phyloP scores from a whole-genome alignment of 2,329 filamentous ascomycete species.

The Botrytis deweyae region DNA sequence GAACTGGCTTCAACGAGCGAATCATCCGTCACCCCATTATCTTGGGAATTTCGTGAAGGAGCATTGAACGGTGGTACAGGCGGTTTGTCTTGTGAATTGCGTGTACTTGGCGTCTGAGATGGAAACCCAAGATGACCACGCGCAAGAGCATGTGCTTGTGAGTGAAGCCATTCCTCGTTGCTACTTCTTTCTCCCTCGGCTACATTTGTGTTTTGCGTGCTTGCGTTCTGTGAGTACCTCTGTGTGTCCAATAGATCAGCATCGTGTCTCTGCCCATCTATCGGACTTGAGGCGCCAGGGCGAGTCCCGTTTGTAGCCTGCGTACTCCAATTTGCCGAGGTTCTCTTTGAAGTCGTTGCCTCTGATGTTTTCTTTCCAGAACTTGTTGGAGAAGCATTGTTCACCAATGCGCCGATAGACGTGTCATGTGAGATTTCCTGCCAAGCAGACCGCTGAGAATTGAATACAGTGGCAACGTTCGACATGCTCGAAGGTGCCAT shows the following conservation, averaged over 20 bases:
- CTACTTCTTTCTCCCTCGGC: conserved; percentile 44
- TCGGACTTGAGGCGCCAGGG: conserved; percentile 35
- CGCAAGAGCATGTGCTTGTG: conserved; percentile 54
- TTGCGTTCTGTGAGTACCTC: conserved; percentile 31
- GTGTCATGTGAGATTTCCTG: conserved; percentile 58
- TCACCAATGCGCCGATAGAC: conserved; percentile 61
- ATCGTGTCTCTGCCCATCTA: conserved; percentile 32
- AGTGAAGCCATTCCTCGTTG: conserved; percentile 57
- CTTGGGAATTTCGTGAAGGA: conserved; percentile 29
- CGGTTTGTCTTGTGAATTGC: conserved; percentile 39
- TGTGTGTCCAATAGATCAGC: conserved; percentile 54
- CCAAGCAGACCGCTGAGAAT: conserved; percentile 58
- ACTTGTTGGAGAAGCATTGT: conserved; percentile 86
- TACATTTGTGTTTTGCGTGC: conserved; percentile 18
- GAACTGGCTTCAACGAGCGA: conserved; percentile 36
- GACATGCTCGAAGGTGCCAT: conserved; percentile 44
- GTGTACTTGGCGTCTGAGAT: conserved; percentile 38
- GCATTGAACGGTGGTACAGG: conserved; percentile 43
- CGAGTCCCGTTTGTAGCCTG: conserved; percentile 67
- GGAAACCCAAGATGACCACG: conserved; percentile 40
- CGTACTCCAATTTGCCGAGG: conserved; percentile 63
- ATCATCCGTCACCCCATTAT: conserved; percentile 34
- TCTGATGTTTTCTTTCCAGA: conserved; percentile 77
- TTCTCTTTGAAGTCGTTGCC: neutral
- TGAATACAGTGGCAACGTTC: conserved; percentile 41